Percentiles rank a stretch among this genome's conserved stretches.
These are phyloP conservation scores for Tolypocladium amazonense DNA, from an alignment of 2,329 filamentous ascomycete genomes.

Conservation along the genomic window DNA sequence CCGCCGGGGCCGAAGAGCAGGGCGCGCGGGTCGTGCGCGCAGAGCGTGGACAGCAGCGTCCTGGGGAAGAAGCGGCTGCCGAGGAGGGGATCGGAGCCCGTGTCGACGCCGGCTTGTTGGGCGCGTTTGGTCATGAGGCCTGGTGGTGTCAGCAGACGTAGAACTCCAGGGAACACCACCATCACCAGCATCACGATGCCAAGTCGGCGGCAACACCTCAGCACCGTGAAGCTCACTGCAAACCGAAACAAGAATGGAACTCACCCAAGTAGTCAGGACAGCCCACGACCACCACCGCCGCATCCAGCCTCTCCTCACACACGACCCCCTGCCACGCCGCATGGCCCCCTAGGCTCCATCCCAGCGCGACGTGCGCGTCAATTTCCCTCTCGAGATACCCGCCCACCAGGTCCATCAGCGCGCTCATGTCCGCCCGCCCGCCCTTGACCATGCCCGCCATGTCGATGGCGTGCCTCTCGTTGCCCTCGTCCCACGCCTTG, in stretches of 20 bases:
- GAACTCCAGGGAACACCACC: background rate
- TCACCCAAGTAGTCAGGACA: slow-evolving; percentile 75
- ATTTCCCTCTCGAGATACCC: slow-evolving; percentile 50
- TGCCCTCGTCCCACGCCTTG: slow-evolving; percentile 68
- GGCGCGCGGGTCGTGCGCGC: slow-evolving; percentile 63
- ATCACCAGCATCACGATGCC: background rate
- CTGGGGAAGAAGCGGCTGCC: slow-evolving; percentile 70
- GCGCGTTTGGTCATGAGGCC: slow-evolving; percentile 71
- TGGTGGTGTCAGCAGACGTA: slow-evolving; percentile 9
- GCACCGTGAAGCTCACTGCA: background rate
- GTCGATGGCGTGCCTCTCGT: slow-evolving; percentile 74
- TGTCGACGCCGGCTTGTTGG: slow-evolving; percentile 45
- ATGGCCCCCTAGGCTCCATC: slow-evolving; percentile 81
- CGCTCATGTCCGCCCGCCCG: slow-evolving; percentile 63
- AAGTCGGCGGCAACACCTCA: background rate
- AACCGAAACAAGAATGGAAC: background rate
- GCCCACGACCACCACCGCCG: slow-evolving; percentile 71
- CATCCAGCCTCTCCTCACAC: slow-evolving; percentile 66
- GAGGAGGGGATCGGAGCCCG: slow-evolving; percentile 53
- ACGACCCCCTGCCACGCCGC: slow-evolving; percentile 76
- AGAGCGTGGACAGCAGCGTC: slow-evolving; percentile 52
- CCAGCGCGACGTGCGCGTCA: slow-evolving; percentile 63
- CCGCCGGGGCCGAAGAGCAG: slow-evolving; percentile 50
- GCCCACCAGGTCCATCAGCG: slow-evolving; percentile 68
- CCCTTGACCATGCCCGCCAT: slow-evolving; percentile 74